Evolutionary conservation across 768 basidiomycete species (phyloP).

Genomic region (Favolaschia claudopus): DNA sequence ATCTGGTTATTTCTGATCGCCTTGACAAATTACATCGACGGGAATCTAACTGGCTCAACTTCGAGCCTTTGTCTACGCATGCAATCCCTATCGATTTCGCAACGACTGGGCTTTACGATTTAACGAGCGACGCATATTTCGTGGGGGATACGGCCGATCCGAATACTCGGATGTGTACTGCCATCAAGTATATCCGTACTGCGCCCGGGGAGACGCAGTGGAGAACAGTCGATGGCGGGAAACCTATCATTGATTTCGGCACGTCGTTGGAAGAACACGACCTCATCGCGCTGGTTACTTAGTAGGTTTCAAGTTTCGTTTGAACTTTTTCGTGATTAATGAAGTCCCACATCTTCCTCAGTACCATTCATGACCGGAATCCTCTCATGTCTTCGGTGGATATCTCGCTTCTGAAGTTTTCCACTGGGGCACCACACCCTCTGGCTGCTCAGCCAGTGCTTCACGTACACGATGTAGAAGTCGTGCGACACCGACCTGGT

Average conservation of each 20-base stretch:
- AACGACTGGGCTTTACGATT: conserved; percentile 24
- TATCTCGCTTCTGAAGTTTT: conserved; percentile 6
- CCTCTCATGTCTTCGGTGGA: not conserved
- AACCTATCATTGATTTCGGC: conserved; percentile 28
- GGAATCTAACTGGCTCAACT: conserved; percentile 21
- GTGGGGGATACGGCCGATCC: not conserved
- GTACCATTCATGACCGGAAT: not conserved
- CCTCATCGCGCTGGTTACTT: conserved; percentile 22
- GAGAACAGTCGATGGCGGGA: conserved; percentile 6
- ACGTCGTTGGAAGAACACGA: conserved; percentile 32
- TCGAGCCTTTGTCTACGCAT: conserved; percentile 15
- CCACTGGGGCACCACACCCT: conserved; percentile 3
- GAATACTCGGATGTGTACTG: conserved; percentile 10
- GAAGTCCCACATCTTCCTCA: not conserved
- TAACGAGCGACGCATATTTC: conserved; percentile 4
- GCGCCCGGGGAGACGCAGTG: not conserved
- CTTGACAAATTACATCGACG: conserved; percentile 4
- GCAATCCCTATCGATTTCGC: conserved; percentile 20
- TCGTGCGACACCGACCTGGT: not conserved
- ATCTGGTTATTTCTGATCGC: conserved; percentile 7
- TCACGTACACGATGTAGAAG: not conserved
- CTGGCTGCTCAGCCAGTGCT: not conserved
- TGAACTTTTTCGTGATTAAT: not conserved
- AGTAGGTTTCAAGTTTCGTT: conserved; percentile 9
- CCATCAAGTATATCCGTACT: not conserved